Percentiles rank a stretch among this genome's conserved stretches.
These are phyloP conservation scores for Collybia sp. DNA, from an alignment of 768 basidiomycete genomes.

Conservation along the genomic window DNA sequence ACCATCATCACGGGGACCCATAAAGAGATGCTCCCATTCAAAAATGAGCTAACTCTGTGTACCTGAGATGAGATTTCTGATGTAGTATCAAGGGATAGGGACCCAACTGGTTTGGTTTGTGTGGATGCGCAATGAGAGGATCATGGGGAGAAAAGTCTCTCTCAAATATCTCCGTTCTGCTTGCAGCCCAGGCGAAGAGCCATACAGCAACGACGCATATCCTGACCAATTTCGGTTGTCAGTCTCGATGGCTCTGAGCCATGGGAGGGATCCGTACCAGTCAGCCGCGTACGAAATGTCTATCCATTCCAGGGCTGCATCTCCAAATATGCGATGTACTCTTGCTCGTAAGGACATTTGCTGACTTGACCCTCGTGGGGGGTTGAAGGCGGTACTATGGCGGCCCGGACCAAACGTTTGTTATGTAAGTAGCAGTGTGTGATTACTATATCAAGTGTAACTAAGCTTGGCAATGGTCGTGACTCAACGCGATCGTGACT, in stretches of 20 bases:
- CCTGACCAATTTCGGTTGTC: constrained; percentile 15
- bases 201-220: constrained; percentile 34
- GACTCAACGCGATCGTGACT: constrained; percentile 18
- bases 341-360: constrained; percentile 5
- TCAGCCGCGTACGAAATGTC: constrained; percentile 46
- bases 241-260: not conserved
- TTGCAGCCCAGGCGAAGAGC: constrained; percentile 34
- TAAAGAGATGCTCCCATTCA: constrained; percentile 44
- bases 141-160: constrained; percentile 47
- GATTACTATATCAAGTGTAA: too few species aligned
- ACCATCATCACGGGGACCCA: constrained; percentile 39
- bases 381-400: not conserved
- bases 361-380: not conserved
- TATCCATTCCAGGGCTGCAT: constrained; percentile 36
- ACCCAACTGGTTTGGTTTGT: constrained; percentile 45
- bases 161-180: constrained; percentile 37
- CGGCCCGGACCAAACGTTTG: not conserved
- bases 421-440: too few species aligned
- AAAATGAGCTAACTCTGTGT: constrained; percentile 40
- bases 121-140: constrained; percentile 46
- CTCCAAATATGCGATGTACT: constrained; percentile 26
- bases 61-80: constrained; percentile 1
- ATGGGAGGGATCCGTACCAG: constrained; percentile 32
- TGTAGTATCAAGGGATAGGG: not conserved
- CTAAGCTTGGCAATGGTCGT: too few species aligned